Evolutionary conservation across 2,329 filamentous ascomycete genomes (phyloP).

Genomic region (Fusarium lyarnte): DNA sequence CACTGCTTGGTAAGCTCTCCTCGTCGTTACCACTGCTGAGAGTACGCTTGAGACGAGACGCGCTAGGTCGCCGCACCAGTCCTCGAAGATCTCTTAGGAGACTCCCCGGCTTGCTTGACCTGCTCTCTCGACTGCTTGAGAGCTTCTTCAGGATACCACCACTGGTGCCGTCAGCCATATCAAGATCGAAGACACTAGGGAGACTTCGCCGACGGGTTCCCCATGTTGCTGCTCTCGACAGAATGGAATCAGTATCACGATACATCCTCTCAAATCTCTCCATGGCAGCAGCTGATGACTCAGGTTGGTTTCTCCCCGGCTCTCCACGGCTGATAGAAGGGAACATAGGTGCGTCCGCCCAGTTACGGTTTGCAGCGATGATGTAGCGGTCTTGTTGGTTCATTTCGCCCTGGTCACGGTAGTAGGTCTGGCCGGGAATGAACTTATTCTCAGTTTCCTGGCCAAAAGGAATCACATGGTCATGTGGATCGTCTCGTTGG

Average conservation of each 20-base stretch:
- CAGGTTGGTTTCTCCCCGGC: constrained; percentile 55
- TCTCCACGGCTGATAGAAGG: constrained; percentile 54
- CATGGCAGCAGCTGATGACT: constrained; percentile 64
- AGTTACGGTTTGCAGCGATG: constrained; percentile 59
- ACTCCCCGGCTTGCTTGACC: constrained; percentile 57
- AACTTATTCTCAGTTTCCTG: constrained; percentile 61
- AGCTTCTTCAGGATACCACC: constrained; percentile 72
- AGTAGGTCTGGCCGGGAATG: constrained; percentile 61
- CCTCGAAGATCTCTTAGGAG: constrained; percentile 61
- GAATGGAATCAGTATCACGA: constrained; percentile 65
- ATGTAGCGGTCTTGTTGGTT: constrained; percentile 60
- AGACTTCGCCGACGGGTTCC: constrained; percentile 74
- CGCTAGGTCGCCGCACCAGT: constrained; percentile 62
- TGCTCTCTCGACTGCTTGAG: constrained; percentile 60
- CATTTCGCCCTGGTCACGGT: constrained; percentile 53
- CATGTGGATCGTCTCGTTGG: constrained; percentile 44
- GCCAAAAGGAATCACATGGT: constrained; percentile 55
- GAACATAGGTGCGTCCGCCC: constrained; percentile 60
- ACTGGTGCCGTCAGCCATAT: constrained; percentile 62
- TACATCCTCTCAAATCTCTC: constrained; percentile 61
- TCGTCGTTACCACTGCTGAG: constrained; percentile 52
- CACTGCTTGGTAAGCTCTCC: constrained; percentile 35
- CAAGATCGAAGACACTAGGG: constrained; percentile 67
- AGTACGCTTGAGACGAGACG: constrained; percentile 57
- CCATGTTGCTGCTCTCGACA: constrained; percentile 74